Percentiles rank a stretch among this genome's conserved stretches.
phyloP scores from a whole-genome alignment of 148 eudicot genomes.

The Rhododendron molle region DNA sequence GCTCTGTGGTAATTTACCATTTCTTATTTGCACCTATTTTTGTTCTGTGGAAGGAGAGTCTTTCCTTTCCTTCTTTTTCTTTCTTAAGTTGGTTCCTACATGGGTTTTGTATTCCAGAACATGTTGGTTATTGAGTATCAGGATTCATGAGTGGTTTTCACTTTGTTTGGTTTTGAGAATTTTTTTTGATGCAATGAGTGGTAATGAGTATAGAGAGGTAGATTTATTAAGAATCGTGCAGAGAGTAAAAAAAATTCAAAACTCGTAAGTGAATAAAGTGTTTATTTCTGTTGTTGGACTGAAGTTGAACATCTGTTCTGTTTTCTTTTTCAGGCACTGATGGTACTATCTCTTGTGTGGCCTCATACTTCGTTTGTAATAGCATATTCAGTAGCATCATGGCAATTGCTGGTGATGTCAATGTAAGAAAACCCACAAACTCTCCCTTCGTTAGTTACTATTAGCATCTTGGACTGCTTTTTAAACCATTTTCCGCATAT shows the following conservation, averaged over 20 bases:
- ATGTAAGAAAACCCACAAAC: conserved; percentile 41
- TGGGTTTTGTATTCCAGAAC: background rate
- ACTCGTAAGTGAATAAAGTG: no score
- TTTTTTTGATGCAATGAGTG: no score
- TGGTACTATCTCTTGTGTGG: conserved; percentile 72
- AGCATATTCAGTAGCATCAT: conserved; percentile 56
- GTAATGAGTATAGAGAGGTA: no score
- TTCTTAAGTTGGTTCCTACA: background rate
- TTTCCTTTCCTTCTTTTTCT: background rate
- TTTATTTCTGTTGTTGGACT: conserved; percentile 4
- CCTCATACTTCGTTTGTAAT: conserved; percentile 67
- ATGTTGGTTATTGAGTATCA: background rate
- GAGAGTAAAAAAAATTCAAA: no score
- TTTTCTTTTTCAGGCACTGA: conserved; percentile 57
- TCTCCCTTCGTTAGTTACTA: background rate
- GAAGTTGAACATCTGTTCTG: background rate
- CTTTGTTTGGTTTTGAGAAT: no score
- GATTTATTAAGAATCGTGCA: no score
- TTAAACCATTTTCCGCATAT: background rate
- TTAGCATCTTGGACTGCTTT: background rate
- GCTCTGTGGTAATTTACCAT: conserved; percentile 58
- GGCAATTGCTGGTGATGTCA: conserved; percentile 55
- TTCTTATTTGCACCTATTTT: background rate
- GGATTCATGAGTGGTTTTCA: background rate
- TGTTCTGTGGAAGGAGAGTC: background rate